Percentiles rank a stretch among this genome's conserved stretches.
Conservation (phyloP, 148 eudicot genomes). For the Rheum nobile region DNA sequence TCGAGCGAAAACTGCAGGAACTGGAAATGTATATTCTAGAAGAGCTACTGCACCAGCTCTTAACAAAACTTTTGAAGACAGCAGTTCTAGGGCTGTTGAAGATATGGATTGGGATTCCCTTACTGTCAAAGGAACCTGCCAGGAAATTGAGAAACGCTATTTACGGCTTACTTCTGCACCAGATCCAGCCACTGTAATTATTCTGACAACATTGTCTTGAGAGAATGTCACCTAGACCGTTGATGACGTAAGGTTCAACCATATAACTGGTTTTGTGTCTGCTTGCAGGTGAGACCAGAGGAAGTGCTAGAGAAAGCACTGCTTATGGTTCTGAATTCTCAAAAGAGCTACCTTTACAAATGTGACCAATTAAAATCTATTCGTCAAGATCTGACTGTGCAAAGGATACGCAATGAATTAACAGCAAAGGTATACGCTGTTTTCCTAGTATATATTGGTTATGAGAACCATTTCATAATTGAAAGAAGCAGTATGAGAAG, state of each 20-base stretch:
- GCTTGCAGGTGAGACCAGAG: constrained; percentile 88
- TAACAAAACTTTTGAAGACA: constrained; percentile 62
- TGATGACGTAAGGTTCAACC: not conserved
- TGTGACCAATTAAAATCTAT: constrained; percentile 97
- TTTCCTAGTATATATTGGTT: not conserved
- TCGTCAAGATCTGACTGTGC: constrained; percentile 96
- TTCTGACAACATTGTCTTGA: not conserved
- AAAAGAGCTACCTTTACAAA: constrained; percentile 75
- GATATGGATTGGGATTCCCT: constrained; percentile 97
- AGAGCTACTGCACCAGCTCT: constrained; percentile 56
- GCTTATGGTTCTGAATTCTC: constrained; percentile 68
- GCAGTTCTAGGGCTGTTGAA: constrained; percentile 75
- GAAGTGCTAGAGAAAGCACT: constrained; percentile 82
- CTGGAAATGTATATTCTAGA: constrained; percentile 51
- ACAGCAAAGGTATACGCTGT: constrained; percentile 65
- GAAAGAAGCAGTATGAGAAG: not conserved
- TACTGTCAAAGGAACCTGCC: constrained; percentile 91
- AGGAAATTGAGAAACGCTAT: constrained; percentile 91
- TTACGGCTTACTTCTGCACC: constrained; percentile 96
- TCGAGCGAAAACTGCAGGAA: constrained; percentile 36
- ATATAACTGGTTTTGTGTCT: constrained; percentile 11
- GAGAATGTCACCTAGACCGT: constrained; percentile 4
- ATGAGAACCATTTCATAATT: not conserved
- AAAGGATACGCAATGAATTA: constrained; percentile 79
- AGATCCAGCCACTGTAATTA: constrained; percentile 81